Percentiles rank a stretch among this genome's conserved stretches.
Evolutionary conservation across 176 grass and related monocot species (phyloP).

Genomic region (Melocanna baccifera): DNA sequence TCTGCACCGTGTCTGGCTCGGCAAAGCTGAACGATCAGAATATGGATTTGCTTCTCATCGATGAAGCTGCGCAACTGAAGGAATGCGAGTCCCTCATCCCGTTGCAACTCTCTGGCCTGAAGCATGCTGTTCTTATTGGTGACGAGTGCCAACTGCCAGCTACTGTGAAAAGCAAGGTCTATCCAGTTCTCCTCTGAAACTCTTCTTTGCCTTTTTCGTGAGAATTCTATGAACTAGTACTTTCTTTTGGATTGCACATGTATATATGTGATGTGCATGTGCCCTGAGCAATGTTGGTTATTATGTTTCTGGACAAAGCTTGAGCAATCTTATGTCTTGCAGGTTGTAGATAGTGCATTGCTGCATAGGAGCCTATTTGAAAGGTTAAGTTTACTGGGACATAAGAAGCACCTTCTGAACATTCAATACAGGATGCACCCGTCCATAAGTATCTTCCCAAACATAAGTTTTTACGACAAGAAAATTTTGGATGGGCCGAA

Average conservation of each 20-base stretch:
- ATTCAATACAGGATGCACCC: conserved; percentile 89
- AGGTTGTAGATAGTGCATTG: conserved; percentile 48
- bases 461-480: conserved; percentile 43
- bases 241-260: not conserved
- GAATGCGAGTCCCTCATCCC: conserved; percentile 77
- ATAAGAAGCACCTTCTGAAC: conserved; percentile 66
- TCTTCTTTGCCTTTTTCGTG: not conserved
- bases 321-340: not conserved
- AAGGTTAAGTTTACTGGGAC: conserved; percentile 52
- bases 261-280: not conserved
- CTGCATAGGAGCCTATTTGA: conserved; percentile 67
- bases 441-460: conserved; percentile 66
- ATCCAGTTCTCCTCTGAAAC: not conserved
- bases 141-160: conserved; percentile 69
- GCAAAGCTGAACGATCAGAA: conserved; percentile 30
- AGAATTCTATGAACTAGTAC: not conserved
- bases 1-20: conserved; percentile 63
- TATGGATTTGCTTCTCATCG: conserved; percentile 56
- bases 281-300: not conserved
- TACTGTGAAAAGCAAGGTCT: conserved; percentile 74
- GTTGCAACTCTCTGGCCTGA: conserved; percentile 35
- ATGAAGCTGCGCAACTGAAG: conserved; percentile 70
- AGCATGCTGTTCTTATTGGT: conserved; percentile 61
- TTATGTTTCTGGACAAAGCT: not conserved
- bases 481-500: conserved; percentile 56